Conservation (phyloP, 768 basidiomycete species). For the Amanita thiersii region DNA sequence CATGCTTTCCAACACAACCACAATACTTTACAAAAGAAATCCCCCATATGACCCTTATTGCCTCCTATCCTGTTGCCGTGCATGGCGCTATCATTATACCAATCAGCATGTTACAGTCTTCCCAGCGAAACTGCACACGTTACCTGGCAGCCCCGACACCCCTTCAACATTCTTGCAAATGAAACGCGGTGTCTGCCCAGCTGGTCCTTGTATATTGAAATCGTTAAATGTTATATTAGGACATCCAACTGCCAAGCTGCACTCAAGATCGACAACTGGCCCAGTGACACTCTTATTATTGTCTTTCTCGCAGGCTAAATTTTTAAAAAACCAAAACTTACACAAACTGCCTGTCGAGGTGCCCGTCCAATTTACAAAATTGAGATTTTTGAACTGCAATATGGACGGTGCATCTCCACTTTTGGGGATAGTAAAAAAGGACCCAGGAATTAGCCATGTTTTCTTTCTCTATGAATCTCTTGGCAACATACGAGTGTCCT, state of each 20-base stretch:
- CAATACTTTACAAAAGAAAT: background rate
- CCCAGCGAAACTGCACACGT: conserved; percentile 8
- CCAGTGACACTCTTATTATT: too few species aligned
- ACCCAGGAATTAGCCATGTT: too few species aligned
- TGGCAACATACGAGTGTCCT: conserved; percentile 35
- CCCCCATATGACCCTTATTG: too few species aligned
- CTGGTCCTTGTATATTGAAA: conserved; percentile 30
- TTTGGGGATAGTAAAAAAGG: too few species aligned
- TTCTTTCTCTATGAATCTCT: too few species aligned
- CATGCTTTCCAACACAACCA: background rate
- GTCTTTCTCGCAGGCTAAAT: background rate
- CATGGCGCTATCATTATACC: conserved; percentile 16
- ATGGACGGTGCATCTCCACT: conserved; percentile 44
- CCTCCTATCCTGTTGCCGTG: conserved; percentile 13
- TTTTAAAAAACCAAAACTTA: conserved; percentile 13
- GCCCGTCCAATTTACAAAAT: conserved; percentile 39
- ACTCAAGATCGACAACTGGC: conserved; percentile 45
- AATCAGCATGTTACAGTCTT: background rate
- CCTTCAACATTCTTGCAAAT: conserved; percentile 41
- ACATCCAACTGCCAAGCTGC: conserved; percentile 41
- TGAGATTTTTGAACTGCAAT: conserved; percentile 37
- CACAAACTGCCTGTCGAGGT: conserved; percentile 32
- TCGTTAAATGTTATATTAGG: conserved; percentile 31
- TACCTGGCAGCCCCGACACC: conserved; percentile 26
- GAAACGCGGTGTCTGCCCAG: conserved; percentile 24